Evolutionary conservation across 225 moss, liverwort and hornwort genomes (phyloP).

Genomic region (Pseudoscleropodium purum): DNA sequence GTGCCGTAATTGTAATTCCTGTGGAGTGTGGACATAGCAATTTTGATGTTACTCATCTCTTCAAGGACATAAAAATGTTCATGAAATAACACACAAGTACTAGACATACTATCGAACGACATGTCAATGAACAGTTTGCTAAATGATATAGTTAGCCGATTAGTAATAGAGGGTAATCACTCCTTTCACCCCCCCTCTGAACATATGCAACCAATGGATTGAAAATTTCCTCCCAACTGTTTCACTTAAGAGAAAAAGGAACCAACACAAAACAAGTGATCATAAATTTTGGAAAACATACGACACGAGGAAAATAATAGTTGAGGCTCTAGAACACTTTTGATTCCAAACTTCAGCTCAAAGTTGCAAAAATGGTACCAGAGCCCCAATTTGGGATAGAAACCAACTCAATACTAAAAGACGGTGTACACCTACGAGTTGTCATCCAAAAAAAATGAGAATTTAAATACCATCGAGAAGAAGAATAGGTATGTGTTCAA

Average conservation of each 20-base stretch:
- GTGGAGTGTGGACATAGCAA: not conserved
- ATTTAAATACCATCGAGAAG: not conserved
- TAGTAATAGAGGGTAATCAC: not conserved
- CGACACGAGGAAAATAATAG: not conserved
- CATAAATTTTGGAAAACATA: not conserved
- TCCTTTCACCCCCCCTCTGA: not conserved
- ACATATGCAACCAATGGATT: not conserved
- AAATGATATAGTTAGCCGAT: not conserved
- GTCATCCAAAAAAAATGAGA: no score
- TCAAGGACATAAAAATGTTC: not conserved
- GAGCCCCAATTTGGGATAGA: not conserved
- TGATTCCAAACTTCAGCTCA: not conserved
- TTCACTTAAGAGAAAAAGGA: not conserved
- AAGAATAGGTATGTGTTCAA: not conserved
- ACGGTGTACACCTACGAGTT: not conserved
- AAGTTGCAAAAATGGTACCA: not conserved
- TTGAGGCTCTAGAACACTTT: not conserved
- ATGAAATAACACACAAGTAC: not conserved
- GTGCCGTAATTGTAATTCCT: conserved; percentile 69
- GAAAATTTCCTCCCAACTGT: not conserved
- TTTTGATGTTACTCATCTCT: not conserved
- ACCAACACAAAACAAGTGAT: not conserved
- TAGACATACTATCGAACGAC: not conserved
- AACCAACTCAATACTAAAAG: not conserved
- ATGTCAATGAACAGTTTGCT: not conserved